Evolutionary conservation across 176 grass and related monocot genomes (phyloP), one percentile per base, ranked within the genome.

Genomic region (Canna indica): DNA sequence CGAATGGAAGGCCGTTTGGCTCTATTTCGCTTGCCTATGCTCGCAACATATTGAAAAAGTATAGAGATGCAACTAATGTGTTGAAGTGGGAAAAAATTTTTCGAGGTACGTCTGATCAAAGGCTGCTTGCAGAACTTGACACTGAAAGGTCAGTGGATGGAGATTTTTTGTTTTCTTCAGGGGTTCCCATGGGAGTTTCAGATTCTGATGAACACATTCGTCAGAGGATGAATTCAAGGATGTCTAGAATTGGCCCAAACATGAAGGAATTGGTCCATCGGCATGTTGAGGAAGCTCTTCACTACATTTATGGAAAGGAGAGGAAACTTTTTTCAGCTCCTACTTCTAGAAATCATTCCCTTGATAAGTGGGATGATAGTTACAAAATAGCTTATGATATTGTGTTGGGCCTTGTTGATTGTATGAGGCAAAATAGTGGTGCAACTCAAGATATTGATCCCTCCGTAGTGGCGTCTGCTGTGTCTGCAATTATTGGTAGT

Each of bases 241-340:
- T 67, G 52, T 84, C 84, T 64, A 86, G 82, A 80, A 78, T 82
- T 76, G 32, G 83, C 50, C 80, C 83, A 60, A 99, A 74, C 81
- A 90, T 99, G 95, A 93, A 90, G 39, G 95, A 99, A 50, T 80
- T 99, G 77, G 81, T 99, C n/a, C 90, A 99, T 66, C 80, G 87
- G 31, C 85, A 85, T 80, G 81, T 78, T 30, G 90, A 94, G 17
- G 90, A 90, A 34, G 72, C 72, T 31, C 84, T 81, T 46, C 76
- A 70, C 58, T 68, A 82, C 58, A 82, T 85, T 80, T 56, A 87
- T 80, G 87, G 95, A 81, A 82, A 99, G 83, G 95, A 99, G 83
- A 86, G 75, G 70, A 85, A 80, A 71, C 27, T 20, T 42, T 78
- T 75, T 61, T 24, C 72, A 66, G 64, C 69, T 68, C n/a, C 84